Conservation (phyloP, 2,329 filamentous ascomycete species). For the Paradendryphiella salina region DNA sequence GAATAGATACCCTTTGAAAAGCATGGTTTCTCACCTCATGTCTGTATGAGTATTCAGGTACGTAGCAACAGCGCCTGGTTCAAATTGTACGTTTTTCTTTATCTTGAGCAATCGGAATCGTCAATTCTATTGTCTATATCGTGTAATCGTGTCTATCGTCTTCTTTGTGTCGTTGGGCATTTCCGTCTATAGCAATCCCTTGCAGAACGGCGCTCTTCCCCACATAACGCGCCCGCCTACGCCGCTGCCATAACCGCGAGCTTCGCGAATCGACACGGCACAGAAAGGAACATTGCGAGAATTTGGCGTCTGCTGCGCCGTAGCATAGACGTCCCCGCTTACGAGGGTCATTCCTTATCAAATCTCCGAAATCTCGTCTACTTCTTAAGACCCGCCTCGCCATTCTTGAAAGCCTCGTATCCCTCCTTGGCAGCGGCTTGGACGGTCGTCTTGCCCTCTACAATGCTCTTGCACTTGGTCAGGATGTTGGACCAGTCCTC, state of each 20-base stretch:
- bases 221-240: not conserved
- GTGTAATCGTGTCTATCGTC: conserved; percentile 16
- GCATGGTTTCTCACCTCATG: not conserved
- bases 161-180: conserved; percentile 11
- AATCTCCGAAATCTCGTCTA: conserved; percentile 11
- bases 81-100: not conserved
- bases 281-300: not conserved
- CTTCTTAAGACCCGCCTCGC: conserved; percentile 45
- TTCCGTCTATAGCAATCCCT: conserved; percentile 1
- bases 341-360: not conserved
- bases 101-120: not conserved
- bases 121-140: conserved; percentile 20
- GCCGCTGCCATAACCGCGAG: not conserved
- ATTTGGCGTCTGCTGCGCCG: not conserved
- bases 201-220: not conserved
- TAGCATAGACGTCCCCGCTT: not conserved
- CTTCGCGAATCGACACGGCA: not conserved
- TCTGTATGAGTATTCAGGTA: not conserved
- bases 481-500: conserved; percentile 81
- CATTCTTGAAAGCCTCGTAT: conserved; percentile 52
- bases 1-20: conserved; percentile 1
- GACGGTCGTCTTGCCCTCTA: conserved; percentile 69
- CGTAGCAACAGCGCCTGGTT: not conserved
- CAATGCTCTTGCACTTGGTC: conserved; percentile 73
- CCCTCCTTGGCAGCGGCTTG: conserved; percentile 67